Evolutionary conservation across 345 rosid species (phyloP).

Genomic region (Arabis hirsuta): DNA sequence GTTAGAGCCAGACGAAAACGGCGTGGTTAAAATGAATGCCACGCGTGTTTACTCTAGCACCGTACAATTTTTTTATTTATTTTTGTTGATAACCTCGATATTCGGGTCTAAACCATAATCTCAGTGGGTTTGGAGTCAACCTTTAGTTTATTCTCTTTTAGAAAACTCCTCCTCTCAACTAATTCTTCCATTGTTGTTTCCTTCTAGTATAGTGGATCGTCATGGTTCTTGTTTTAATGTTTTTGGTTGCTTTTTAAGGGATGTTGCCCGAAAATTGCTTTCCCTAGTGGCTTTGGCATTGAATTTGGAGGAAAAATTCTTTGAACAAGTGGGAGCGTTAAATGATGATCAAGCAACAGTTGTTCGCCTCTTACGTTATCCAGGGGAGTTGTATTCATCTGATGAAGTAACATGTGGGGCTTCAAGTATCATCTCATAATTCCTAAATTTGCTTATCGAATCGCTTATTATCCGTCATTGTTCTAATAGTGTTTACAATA

Average conservation of each 20-base stretch:
- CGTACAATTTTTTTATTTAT: too few relatives aligned
- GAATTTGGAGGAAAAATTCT: constrained; percentile 66
- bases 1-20: neutral
- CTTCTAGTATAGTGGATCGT: neutral
- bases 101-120: too few relatives aligned
- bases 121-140: too few relatives aligned
- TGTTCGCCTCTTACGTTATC: constrained; percentile 73
- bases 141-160: too few relatives aligned
- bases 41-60: too few relatives aligned
- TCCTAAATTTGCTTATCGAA: neutral
- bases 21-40: neutral
- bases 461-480: neutral
- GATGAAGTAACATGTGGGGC: constrained; percentile 65
- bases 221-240: too few relatives aligned
- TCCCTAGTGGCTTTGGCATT: constrained; percentile 73
- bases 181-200: neutral
- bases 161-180: too few relatives aligned
- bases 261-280: constrained; percentile 56
- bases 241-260: constrained; percentile 46
- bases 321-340: constrained; percentile 65
- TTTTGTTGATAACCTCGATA: too few relatives aligned
- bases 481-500: constrained; percentile 1
- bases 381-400: constrained; percentile 53
- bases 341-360: constrained; percentile 42
- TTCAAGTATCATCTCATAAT: constrained; percentile 56